A percentile compares a stretch with the other conserved stretches of the same genome.
Evolutionary conservation across 2,329 filamentous ascomycete species (phyloP).

Genomic region (Geosmithia putterillii): DNA sequence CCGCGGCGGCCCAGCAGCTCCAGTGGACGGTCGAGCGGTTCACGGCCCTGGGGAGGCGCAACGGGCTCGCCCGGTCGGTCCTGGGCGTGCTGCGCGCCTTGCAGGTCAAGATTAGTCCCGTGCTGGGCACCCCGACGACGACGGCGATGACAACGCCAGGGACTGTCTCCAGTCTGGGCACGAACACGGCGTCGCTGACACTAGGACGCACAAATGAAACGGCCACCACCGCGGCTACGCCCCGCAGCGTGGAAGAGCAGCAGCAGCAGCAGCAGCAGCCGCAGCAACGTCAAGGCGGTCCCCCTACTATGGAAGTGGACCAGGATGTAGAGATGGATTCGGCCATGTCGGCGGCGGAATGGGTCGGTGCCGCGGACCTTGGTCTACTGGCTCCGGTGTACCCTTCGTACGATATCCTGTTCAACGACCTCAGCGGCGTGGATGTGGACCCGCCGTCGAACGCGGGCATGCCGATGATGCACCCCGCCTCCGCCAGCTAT

Average conservation of each 20-base stretch:
- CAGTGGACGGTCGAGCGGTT: constrained; percentile 48
- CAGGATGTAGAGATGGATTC: too few relatives aligned
- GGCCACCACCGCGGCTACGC: too few relatives aligned
- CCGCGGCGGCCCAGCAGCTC: constrained; percentile 37
- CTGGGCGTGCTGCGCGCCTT: constrained; percentile 43
- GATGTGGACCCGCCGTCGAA: constrained; percentile 6
- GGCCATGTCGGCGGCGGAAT: too few relatives aligned
- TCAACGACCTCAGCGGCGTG: constrained; percentile 39
- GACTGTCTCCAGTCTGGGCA: not conserved
- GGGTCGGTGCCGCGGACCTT: too few relatives aligned
- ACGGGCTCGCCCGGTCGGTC: constrained; percentile 39
- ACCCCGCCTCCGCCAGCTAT: not conserved
- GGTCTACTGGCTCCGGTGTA: constrained; percentile 40
- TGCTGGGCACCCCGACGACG: constrained; percentile 18
- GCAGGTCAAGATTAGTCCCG: constrained; percentile 37
- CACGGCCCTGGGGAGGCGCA: constrained; percentile 39
- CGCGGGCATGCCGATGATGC: too few relatives aligned
- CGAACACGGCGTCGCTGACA: not conserved
- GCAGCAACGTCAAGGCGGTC: not conserved
- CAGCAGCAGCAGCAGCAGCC: not conserved
- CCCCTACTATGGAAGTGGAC: too few relatives aligned
- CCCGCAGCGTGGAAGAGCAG: not conserved
- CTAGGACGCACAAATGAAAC: too few relatives aligned
- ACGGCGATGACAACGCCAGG: not conserved
- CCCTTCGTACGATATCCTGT: constrained; percentile 43